Percentiles rank a stretch among this genome's conserved stretches.
These are phyloP conservation scores for Pleodorina starrii DNA, from an alignment of 139 green algal species.

Conservation along the genomic window DNA sequence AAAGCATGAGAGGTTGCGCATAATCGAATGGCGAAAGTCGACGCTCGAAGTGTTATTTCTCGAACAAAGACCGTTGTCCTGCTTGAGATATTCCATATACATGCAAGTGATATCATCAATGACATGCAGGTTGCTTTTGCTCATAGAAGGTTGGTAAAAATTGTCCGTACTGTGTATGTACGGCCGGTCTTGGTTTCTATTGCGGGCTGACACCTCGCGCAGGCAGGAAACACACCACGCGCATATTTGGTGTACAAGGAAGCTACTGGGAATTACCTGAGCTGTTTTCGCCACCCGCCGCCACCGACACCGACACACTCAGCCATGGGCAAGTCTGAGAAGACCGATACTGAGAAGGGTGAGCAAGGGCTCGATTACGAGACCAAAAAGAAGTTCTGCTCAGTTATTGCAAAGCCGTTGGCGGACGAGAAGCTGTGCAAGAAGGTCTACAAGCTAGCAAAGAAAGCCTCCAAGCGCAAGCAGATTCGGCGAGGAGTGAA, in stretches of 20 bases:
- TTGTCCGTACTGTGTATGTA: too few species aligned
- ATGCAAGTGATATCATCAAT: too few species aligned
- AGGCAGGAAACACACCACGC: too few species aligned
- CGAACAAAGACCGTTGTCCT: background rate
- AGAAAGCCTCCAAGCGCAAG: constrained; percentile 96
- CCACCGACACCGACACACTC: constrained; percentile 19
- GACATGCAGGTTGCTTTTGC: too few species aligned
- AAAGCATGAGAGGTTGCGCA: too few species aligned
- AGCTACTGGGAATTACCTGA: too few species aligned
- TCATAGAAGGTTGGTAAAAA: too few species aligned
- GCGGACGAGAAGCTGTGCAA: constrained; percentile 96
- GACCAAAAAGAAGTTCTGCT: constrained; percentile 66
- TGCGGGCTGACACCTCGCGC: too few species aligned
- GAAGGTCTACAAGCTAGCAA: constrained; percentile 93
- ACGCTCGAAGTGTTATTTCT: constrained; percentile 16
- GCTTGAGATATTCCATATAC: background rate
- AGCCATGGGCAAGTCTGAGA: constrained; percentile 51
- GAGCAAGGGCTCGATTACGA: constrained; percentile 62
- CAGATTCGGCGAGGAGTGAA: constrained; percentile 97
- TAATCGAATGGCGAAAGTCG: too few species aligned
- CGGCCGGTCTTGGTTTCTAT: too few species aligned
- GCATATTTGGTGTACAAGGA: too few species aligned
- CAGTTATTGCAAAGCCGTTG: constrained; percentile 92
- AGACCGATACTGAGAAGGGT: constrained; percentile 48
- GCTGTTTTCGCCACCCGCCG: background rate